Evolutionary conservation across 805 yeast species (phyloP).

Genomic region (Myxozyma monticola): DNA sequence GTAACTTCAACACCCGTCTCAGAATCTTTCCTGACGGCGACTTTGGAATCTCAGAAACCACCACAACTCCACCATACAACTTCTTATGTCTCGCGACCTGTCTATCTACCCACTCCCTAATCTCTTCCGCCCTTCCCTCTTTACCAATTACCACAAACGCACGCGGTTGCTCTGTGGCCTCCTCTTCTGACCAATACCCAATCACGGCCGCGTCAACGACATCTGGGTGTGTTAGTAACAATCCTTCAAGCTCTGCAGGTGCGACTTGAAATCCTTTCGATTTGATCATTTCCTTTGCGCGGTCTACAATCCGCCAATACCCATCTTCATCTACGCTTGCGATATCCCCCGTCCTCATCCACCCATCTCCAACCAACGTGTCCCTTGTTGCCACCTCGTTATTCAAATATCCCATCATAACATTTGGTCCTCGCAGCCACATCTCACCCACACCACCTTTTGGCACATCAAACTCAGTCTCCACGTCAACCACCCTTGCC

Average conservation of each 20-base stretch:
- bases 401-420: conserved; percentile 52
- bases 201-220: conserved; percentile 90
- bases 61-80: conserved; percentile 52
- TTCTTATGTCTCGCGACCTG: conserved; percentile 43
- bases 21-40: conserved; percentile 93
- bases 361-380: conserved; percentile 49
- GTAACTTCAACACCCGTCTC: conserved; percentile 58
- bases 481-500: conserved; percentile 47
- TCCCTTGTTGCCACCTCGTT: conserved; percentile 51
- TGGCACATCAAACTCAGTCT: conserved; percentile 50
- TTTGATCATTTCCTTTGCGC: conserved; percentile 70
- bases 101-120: conserved; percentile 40
- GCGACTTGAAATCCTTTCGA: conserved; percentile 82
- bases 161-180: conserved; percentile 65
- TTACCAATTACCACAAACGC: conserved; percentile 39
- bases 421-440: conserved; percentile 57
- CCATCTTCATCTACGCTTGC: conserved; percentile 45
- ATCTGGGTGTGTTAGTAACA: conserved; percentile 56
- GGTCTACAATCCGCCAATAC: conserved; percentile 51
- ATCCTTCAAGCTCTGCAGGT: conserved; percentile 89
- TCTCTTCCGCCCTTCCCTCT: conserved; percentile 31
- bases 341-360: conserved; percentile 63
- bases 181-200: conserved; percentile 69
- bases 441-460: conserved; percentile 56
- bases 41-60: conserved; percentile 84